Percentiles rank a stretch among this genome's conserved stretches.
Conservation (phyloP, 2,329 filamentous ascomycete species). For the Periconia sp. region DNA sequence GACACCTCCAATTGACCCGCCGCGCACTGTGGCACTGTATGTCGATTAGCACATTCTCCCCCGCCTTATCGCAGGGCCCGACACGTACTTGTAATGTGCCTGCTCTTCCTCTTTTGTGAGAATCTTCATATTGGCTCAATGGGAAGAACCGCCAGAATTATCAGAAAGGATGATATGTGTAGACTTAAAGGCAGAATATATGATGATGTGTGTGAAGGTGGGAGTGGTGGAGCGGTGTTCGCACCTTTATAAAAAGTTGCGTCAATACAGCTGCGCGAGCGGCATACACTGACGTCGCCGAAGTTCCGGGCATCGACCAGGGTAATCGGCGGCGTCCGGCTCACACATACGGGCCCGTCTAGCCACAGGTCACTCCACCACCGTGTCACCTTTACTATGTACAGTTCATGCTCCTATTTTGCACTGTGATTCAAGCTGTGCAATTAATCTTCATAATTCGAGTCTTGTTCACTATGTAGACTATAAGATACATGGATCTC, state of each 20-base stretch:
- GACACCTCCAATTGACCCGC: conserved; percentile 75
- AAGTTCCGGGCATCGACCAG: conserved; percentile 29
- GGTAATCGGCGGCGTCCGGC: conserved; percentile 35
- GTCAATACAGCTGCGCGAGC: conserved; percentile 16
- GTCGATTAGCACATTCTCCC: conserved; percentile 14
- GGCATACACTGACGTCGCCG: conserved; percentile 44
- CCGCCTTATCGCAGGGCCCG: background rate
- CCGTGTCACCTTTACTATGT: background rate
- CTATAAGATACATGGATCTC: too few relatives aligned
- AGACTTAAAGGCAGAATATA: background rate
- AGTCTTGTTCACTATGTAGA: too few relatives aligned
- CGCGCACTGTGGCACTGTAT: conserved; percentile 72
- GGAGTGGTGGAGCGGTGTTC: conserved; percentile 15
- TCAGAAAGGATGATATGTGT: background rate
- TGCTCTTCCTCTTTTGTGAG: conserved; percentile 91
- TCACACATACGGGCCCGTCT: conserved; percentile 4
- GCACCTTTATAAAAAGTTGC: conserved; percentile 35
- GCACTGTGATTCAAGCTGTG: background rate
- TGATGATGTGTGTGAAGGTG: background rate
- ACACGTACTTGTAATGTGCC: conserved; percentile 75
- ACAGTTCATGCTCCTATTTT: too few relatives aligned
- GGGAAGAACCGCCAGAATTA: too few relatives aligned
- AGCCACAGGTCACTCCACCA: conserved; percentile 11
- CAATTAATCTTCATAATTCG: too few relatives aligned
- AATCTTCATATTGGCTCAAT: conserved; percentile 91